Evolutionary conservation across 116 monocot genomes (phyloP).

Genomic region (Cymodocea nodosa): DNA sequence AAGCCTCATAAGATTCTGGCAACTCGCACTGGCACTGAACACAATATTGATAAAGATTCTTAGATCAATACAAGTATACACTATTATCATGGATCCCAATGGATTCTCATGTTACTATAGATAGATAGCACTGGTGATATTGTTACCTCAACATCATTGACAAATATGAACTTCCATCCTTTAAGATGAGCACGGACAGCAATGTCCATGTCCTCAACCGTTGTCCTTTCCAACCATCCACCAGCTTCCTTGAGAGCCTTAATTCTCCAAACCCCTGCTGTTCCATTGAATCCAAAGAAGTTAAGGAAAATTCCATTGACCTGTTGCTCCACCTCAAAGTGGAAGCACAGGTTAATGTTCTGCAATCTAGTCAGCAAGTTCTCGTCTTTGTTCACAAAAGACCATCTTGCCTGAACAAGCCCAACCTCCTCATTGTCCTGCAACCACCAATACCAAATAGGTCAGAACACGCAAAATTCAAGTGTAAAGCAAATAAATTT

Average conservation of each 20-base stretch:
- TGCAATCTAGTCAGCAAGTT: constrained; percentile 83
- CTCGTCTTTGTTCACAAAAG: constrained; percentile 93
- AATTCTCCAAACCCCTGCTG: constrained; percentile 94
- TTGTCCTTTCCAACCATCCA: constrained; percentile 89
- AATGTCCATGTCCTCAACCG: constrained; percentile 82
- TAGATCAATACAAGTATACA: neutral
- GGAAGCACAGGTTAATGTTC: constrained; percentile 94
- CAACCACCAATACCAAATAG: neutral
- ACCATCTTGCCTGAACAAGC: constrained; percentile 90
- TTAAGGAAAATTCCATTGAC: constrained; percentile 80
- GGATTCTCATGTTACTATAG: neutral
- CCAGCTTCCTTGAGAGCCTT: constrained; percentile 86
- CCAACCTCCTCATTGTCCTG: constrained; percentile 80
- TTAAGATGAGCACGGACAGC: constrained; percentile 77
- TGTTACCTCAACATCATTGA: constrained; percentile 89
- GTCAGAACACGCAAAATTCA: no score
- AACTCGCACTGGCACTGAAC: constrained; percentile 75
- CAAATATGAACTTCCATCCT: constrained; percentile 86
- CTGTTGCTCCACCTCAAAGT: constrained; percentile 98
- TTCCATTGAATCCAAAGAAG: constrained; percentile 96
- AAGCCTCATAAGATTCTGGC: constrained; percentile 86
- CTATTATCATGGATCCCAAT: neutral
- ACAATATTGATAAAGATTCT: no score
- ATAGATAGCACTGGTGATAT: neutral
- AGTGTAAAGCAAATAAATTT: no score